Evolutionary conservation across 441 rosid species (phyloP).

Genomic region (Populus tomentosa): DNA sequence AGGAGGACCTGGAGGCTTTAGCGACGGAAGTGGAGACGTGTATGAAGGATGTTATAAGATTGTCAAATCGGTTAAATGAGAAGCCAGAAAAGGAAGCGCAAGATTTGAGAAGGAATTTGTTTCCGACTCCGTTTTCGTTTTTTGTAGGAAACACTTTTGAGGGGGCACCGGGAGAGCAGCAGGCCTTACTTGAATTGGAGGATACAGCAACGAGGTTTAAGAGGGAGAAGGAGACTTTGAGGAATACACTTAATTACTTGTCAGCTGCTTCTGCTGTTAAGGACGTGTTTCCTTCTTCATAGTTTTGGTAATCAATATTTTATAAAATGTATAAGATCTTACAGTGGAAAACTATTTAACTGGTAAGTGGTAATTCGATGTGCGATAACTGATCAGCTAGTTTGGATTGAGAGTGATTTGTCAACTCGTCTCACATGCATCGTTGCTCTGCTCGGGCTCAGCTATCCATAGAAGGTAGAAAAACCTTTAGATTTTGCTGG

Average conservation of each 20-base stretch:
- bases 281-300: constrained; percentile 83
- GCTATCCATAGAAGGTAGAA: too few species aligned
- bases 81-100: constrained; percentile 71
- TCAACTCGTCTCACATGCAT: not conserved
- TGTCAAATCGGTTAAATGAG: constrained; percentile 77
- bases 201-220: constrained; percentile 82
- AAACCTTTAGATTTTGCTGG: too few species aligned
- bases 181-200: constrained; percentile 83
- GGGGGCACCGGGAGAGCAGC: constrained; percentile 91
- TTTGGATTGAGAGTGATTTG: not conserved
- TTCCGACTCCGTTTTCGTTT: constrained; percentile 94
- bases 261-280: constrained; percentile 91
- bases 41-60: constrained; percentile 93
- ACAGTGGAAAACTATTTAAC: not conserved
- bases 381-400: not conserved
- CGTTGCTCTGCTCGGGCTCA: not conserved
- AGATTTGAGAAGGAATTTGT: constrained; percentile 71
- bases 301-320: not conserved
- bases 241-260: constrained; percentile 87
- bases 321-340: not conserved
- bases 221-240: constrained; percentile 85
- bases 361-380: not conserved
- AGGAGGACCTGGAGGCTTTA: constrained; percentile 60
- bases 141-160: constrained; percentile 91
- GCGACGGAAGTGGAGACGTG: constrained; percentile 66